phyloP scores from a whole-genome alignment of 495 filamentous ascomycete genomes.

The Pyrenopolyporus hunteri region DNA sequence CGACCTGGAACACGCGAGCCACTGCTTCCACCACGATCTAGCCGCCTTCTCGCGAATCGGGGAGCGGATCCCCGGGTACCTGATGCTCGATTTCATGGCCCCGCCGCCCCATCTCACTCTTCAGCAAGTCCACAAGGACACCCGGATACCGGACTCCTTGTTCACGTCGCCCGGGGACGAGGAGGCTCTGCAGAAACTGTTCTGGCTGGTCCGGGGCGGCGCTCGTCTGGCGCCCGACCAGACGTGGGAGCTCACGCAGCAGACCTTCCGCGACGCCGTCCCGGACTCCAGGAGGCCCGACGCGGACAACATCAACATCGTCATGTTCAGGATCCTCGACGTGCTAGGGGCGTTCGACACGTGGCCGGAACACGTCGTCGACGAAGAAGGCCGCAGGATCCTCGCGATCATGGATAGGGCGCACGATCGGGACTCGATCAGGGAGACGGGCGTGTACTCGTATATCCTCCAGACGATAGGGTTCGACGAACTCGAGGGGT shows the following conservation, averaged over 20 bases:
- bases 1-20: conserved; percentile 10
- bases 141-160: conserved; percentile 43
- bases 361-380: conserved; percentile 1
- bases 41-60: conserved; percentile 23
- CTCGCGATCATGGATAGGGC: no score
- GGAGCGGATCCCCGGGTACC: background rate
- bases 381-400: background rate
- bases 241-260: conserved; percentile 45
- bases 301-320: background rate
- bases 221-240: conserved; percentile 27
- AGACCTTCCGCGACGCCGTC: conserved; percentile 20
- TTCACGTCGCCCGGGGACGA: conserved; percentile 38
- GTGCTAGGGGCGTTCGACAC: background rate
- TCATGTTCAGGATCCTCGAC: conserved; percentile 4
- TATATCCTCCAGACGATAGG: no score
- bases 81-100: background rate
- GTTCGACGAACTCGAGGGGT: no score
- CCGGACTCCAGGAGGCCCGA: background rate
- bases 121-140: conserved; percentile 33
- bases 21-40: conserved; percentile 27
- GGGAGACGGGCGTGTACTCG: no score
- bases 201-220: conserved; percentile 47
- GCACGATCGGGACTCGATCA: no score
- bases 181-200: conserved; percentile 40
- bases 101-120: background rate